Evolutionary conservation across 1,284 basidiomycete genomes (phyloP).

Genomic region (Malassezia restricta): DNA sequence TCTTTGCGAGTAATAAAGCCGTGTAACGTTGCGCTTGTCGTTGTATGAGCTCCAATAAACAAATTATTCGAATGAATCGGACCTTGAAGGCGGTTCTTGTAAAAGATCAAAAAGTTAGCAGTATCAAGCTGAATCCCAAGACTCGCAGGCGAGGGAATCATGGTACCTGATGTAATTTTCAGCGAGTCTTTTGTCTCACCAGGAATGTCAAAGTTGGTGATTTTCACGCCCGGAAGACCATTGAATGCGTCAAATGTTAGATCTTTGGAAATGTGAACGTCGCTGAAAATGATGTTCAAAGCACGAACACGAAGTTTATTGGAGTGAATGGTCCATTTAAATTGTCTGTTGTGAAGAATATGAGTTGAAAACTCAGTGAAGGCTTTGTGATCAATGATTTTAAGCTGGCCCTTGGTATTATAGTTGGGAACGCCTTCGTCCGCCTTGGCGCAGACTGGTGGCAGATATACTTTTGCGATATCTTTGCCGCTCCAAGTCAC

Average conservation of each 20-base stretch:
- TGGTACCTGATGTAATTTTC: conserved; percentile 57
- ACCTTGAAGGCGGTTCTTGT: conserved; percentile 47
- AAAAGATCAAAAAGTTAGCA: conserved; percentile 56
- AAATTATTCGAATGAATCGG: conserved; percentile 49
- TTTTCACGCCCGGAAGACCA: conserved; percentile 53
- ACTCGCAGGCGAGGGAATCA: conserved; percentile 59
- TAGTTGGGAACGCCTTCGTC: conserved; percentile 60
- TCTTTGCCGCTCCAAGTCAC: conserved; percentile 59
- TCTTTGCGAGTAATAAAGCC: conserved; percentile 55
- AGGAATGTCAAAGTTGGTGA: conserved; percentile 54
- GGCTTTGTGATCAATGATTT: conserved; percentile 38
- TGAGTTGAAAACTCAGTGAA: conserved; percentile 61
- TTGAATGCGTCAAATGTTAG: conserved; percentile 63
- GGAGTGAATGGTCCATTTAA: conserved; percentile 62
- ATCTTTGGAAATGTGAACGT: conserved; percentile 56
- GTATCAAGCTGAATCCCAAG: conserved; percentile 63
- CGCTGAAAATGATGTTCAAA: conserved; percentile 59
- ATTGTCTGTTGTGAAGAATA: conserved; percentile 57
- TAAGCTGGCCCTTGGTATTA: conserved; percentile 46
- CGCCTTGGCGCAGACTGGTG: conserved; percentile 60
- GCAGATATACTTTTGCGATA: conserved; percentile 58
- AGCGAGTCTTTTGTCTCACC: conserved; percentile 60
- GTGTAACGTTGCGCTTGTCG: conserved; percentile 53
- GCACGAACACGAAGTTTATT: conserved; percentile 56
- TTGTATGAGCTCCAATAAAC: conserved; percentile 52